Base-by-base conservation (phyloP, 352 stramenopile genomes). In the Globisporangium viniferum region DNA sequence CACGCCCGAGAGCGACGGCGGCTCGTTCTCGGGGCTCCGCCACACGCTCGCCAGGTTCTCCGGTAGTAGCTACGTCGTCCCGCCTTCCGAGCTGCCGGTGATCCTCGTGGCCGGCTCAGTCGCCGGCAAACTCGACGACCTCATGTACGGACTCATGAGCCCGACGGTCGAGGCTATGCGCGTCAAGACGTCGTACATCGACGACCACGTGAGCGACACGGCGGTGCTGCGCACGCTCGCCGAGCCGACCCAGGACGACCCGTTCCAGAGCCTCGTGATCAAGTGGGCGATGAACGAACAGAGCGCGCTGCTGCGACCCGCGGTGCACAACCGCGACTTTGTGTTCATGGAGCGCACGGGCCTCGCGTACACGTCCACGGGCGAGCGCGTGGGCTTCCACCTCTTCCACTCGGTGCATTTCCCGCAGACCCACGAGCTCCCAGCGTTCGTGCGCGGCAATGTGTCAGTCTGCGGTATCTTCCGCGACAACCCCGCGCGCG, bases 241-340 rank as follows among this genome's bases (percentile, higher is more conserved):
- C 3, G 27, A 10, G 5, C 61, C 46, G 10, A 66, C 10, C 18
- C 39, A 57, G 22, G 61, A 59, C 12, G 48, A 67, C 0, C 61
- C 61, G 48, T 56, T 79, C 31, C 78, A 82, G 56, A 71, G 72
- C 9, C 66, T 82, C n/a, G 57, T 70, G 0, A 62, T 80, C 35
- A 79, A 79, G 66, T 82, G 75, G 75, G 74, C 75, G 66, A 68
- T 48, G 54, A 44, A 41, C 9, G 41, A 59, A 9, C 39, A 39
- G 64, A 62, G 8, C 14, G 12, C 29, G 5, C 22, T 46, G n/a
- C 27, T 36, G 10, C 35, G 62, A 14, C 8, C 55, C 12, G 24
- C 76, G 39, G 53, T 76, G 4, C 69, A 74, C 31, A 79, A 78
- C 69, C 76, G 76, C 5, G 76, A 83, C 73, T 83, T 81, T 65